These are phyloP conservation scores for Brasenia schreberi DNA, from an alignment of 164 flowering plant genomes.

Conservation along the genomic window DNA sequence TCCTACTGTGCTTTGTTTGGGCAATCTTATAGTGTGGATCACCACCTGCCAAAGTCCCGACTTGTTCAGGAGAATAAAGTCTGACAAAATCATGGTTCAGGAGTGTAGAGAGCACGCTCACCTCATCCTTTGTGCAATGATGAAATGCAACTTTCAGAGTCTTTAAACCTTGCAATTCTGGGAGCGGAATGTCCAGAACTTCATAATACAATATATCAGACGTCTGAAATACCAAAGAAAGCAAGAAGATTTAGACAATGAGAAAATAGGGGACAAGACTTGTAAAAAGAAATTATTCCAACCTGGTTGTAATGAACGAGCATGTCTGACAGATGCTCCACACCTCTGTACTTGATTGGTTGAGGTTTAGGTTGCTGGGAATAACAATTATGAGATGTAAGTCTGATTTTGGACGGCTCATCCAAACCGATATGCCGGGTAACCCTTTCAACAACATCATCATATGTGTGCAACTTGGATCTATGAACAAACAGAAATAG, in stretches of 20 bases:
- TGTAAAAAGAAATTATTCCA: not conserved
- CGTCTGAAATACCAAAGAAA: conserved; percentile 29
- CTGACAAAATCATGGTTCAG: not conserved
- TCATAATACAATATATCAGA: conserved; percentile 92
- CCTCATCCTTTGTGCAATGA: conserved; percentile 79
- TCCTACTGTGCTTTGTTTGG: conserved; percentile 86
- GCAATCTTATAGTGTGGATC: conserved; percentile 69
- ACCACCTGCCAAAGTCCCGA: conserved; percentile 38
- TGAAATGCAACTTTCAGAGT: conserved; percentile 86
- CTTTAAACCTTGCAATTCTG: conserved; percentile 85
- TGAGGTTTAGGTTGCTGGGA: conserved; percentile 95
- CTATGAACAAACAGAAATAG: conserved; percentile 18
- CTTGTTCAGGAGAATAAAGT: not conserved
- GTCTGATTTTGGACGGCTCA: conserved; percentile 87
- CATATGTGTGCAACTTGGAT: conserved; percentile 74
- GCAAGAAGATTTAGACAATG: not conserved
- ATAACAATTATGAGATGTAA: conserved; percentile 90
- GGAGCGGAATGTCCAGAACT: conserved; percentile 86
- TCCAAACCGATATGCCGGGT: conserved; percentile 68
- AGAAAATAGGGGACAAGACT: not conserved
- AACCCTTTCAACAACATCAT: conserved; percentile 87
- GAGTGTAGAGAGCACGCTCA: conserved; percentile 13
- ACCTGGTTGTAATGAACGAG: conserved; percentile 92
- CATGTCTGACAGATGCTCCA: conserved; percentile 84
- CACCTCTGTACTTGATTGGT: conserved; percentile 80